Base-by-base conservation (phyloP, 306 rosid genomes). In the Cajanus cajan region DNA sequence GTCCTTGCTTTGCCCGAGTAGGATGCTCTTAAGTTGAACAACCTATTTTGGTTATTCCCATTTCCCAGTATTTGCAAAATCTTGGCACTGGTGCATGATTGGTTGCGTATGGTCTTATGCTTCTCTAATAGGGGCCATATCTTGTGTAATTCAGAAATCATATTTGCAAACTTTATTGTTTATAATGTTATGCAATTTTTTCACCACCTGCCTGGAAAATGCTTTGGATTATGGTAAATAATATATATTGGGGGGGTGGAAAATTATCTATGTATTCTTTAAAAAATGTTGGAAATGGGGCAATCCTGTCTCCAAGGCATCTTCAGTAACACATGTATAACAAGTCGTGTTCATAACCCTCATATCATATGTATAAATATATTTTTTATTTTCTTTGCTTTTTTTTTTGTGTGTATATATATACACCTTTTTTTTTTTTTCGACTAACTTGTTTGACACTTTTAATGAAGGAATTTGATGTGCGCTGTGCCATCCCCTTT, bases 401-500 rank as follows among this genome's bases (percentile, higher is more conserved):
- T 28, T 18, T 25, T 37, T 62, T n/a, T n/a, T n/a, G n/a, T n/a
- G n/a, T n/a, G 4, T 13, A 61, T 61, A 61, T 13, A 6, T 12
- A 41, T 41, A 39, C 31, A 28, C 3, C 31, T 58, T 28, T n/a
- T 61, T 61, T 31, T 58, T 51, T 44, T 31, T 58, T 51, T 44
- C 76, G 54, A 80, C 39, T 74, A 81, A 78, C 78, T 71, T 67
- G 64, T 63, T 47, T 74, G 76, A 68, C 73, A 61, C 76, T 55
- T 58, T 48, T 74, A 82, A 71, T 77, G 73, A 80, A 96, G 99
- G 99, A 93, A 84, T 87, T 93, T 76, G 99, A 93, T 89, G 83
- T 93, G 84, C 98, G 93, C 21, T 96, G 52, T 83, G 97, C 93
- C 31, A 54, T 93, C 65, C 99, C 99, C 54, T 89, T 96, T 39